These are phyloP conservation scores for Chaetoscypha palmicola DNA, from an alignment of 2,329 filamentous ascomycete species.

Conservation along the genomic window DNA sequence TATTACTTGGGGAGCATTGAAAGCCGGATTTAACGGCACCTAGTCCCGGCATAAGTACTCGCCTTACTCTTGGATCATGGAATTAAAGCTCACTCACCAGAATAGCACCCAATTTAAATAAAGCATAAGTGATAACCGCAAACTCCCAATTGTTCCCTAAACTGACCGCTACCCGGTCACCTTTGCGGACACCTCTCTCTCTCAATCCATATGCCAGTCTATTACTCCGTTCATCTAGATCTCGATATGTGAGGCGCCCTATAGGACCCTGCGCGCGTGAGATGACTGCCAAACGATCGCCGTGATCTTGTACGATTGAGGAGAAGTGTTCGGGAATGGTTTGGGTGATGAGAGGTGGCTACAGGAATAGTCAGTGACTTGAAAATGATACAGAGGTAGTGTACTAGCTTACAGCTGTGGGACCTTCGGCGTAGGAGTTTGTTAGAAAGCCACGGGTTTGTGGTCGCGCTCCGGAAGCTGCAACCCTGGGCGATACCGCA, in stretches of 20 bases:
- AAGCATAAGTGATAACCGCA: slow-evolving; percentile 76
- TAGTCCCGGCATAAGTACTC: slow-evolving; percentile 23
- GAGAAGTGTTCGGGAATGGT: slow-evolving; percentile 70
- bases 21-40: slow-evolving; percentile 87
- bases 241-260: slow-evolving; percentile 60
- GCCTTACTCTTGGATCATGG: neutral
- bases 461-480: neutral
- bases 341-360: slow-evolving; percentile 60
- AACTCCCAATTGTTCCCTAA: slow-evolving; percentile 82
- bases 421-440: neutral
- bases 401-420: neutral
- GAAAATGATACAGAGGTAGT: too few relatives aligned
- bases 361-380: neutral
- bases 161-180: slow-evolving; percentile 78
- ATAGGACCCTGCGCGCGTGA: slow-evolving; percentile 39
- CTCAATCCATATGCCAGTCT: slow-evolving; percentile 63
- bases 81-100: slow-evolving; percentile 45
- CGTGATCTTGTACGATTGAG: slow-evolving; percentile 53
- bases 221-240: slow-evolving; percentile 71
- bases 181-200: slow-evolving; percentile 67
- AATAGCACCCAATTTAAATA: slow-evolving; percentile 91
- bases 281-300: slow-evolving; percentile 56
- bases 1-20: slow-evolving; percentile 71
- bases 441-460: neutral
- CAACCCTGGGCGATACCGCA: too few relatives aligned